phyloP scores from a whole-genome alignment of 805 yeast species.

The Lachancea dasiensis region DNA sequence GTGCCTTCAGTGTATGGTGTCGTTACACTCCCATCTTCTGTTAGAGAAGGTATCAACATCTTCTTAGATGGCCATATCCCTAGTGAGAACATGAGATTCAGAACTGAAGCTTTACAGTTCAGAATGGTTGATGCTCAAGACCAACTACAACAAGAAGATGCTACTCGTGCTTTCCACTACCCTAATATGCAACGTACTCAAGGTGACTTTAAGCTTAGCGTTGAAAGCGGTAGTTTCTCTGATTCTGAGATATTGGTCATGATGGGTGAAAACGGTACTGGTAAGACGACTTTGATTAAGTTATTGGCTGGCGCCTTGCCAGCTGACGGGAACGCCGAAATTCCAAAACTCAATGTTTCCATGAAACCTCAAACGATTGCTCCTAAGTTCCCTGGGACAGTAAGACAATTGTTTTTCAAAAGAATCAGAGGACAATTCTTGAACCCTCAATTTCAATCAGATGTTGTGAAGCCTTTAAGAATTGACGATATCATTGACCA shows the following conservation, averaged over 20 bases:
- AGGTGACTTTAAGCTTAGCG: slow-evolving; percentile 86
- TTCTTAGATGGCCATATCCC: slow-evolving; percentile 98
- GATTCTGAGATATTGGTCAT: slow-evolving; percentile 95
- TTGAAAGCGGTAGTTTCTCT: slow-evolving; percentile 85
- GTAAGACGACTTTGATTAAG: slow-evolving; percentile 96
- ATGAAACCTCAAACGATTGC: slow-evolving; percentile 99
- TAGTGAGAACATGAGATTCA: slow-evolving; percentile 92
- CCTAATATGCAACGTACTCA: slow-evolving; percentile 85
- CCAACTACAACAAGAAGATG: slow-evolving; percentile 57
- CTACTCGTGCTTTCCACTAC: slow-evolving; percentile 68
- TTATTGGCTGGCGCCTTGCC: slow-evolving; percentile 87
- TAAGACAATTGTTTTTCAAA: slow-evolving; percentile 93
- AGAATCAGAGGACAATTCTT: slow-evolving; percentile 91
- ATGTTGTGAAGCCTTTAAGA: slow-evolving; percentile 90
- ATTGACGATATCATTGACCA: slow-evolving; percentile 94
- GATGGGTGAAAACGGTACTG: slow-evolving; percentile 99
- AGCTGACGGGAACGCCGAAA: slow-evolving; percentile 78
- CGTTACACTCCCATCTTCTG: slow-evolving; percentile 92
- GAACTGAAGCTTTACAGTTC: slow-evolving; percentile 93
- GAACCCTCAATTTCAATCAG: slow-evolving; percentile 97
- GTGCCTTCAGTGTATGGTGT: slow-evolving; percentile 99
- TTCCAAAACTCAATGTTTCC: slow-evolving; percentile 85
- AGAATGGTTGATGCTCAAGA: slow-evolving; percentile 88
- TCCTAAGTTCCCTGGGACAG: slow-evolving; percentile 98
- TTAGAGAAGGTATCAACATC: slow-evolving; percentile 98